These are phyloP conservation scores for Chrysoporthe deuterocubensis DNA, from an alignment of 2,329 filamentous ascomycete genomes.

Conservation along the genomic window DNA sequence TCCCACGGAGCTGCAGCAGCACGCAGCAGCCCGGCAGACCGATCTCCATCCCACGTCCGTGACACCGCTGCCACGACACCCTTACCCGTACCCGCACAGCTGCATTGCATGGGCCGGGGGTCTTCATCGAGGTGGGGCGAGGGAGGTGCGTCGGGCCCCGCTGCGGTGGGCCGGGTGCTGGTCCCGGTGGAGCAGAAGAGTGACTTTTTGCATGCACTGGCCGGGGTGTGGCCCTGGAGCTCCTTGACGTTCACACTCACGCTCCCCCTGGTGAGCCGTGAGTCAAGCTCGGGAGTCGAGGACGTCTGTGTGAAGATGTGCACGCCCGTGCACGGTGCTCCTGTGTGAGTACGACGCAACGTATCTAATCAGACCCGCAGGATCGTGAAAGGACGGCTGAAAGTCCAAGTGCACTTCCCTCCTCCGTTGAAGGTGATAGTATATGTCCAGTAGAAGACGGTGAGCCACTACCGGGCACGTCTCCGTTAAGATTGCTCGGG, in stretches of 20 bases:
- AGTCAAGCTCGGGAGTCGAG: neutral
- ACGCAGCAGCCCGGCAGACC: slow-evolving; percentile 11
- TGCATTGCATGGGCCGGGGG: slow-evolving; percentile 2
- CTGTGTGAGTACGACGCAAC: neutral
- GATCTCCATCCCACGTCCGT: slow-evolving; percentile 16
- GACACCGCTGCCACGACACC: slow-evolving; percentile 22
- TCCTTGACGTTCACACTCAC: neutral
- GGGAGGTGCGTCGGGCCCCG: neutral
- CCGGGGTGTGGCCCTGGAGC: neutral
- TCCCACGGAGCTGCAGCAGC: slow-evolving; percentile 2
- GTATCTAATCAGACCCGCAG: neutral
- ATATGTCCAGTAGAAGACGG: neutral
- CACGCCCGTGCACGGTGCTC: slow-evolving; percentile 3
- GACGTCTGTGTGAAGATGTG: neutral
- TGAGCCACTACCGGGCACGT: neutral
- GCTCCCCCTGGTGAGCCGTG: slow-evolving; percentile 2
- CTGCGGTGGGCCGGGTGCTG: neutral
- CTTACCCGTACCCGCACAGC: neutral
- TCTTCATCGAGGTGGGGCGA: neutral
- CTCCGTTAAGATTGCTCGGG: neutral
- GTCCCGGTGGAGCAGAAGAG: neutral
- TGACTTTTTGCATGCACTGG: neutral
- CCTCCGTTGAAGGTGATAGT: neutral
- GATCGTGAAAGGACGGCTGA: neutral
- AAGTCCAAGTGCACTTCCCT: neutral